A percentile compares a stretch with the other conserved stretches of the same genome.
These are phyloP conservation scores for Hymenochaete sp. DNA, from an alignment of 1,284 basidiomycete genomes.

Conservation along the genomic window DNA sequence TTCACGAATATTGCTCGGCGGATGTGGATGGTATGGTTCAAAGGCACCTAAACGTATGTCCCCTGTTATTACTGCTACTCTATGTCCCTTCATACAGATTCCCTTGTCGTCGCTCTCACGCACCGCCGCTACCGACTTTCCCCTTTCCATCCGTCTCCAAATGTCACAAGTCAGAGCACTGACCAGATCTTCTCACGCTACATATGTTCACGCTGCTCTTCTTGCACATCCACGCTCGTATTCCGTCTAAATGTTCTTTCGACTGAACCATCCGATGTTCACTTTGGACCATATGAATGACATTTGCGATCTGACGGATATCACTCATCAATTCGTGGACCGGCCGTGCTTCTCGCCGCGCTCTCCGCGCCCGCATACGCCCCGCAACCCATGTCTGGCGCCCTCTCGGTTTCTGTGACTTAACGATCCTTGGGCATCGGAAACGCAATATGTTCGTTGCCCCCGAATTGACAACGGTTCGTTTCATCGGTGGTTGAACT, in stretches of 20 bases:
- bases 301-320: no score
- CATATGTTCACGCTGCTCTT: background rate
- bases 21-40: constrained; percentile 45
- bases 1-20: constrained; percentile 54
- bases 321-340: background rate
- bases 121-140: constrained; percentile 1
- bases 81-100: no score
- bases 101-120: no score
- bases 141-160: constrained; percentile 1
- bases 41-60: constrained; percentile 39
- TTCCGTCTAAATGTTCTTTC: no score
- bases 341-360: background rate
- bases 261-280: no score
- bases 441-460: no score
- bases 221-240: background rate
- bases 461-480: no score
- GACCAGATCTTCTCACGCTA: constrained; percentile 1
- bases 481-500: no score
- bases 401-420: no score
- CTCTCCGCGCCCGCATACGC: background rate
- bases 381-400: background rate
- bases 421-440: no score
- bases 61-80: no score
- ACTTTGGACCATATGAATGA: no score
- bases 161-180: background rate